Evolutionary conservation across 2,329 filamentous ascomycete genomes (phyloP).

Genomic region (Diatrype stigma): DNA sequence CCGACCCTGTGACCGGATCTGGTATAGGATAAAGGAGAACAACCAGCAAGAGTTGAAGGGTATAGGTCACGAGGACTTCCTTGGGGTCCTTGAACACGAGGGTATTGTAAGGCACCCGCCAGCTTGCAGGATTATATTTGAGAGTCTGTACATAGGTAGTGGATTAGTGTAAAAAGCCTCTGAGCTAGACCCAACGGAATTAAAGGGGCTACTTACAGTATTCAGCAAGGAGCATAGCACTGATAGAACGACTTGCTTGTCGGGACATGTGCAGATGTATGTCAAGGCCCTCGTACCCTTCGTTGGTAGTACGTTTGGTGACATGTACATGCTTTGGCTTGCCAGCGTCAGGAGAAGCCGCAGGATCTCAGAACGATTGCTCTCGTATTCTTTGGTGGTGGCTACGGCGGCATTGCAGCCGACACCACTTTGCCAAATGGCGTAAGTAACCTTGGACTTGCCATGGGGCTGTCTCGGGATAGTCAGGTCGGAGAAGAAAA

Average conservation of each 20-base stretch:
- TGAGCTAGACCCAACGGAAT: not conserved
- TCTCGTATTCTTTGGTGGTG: slow-evolving; percentile 89
- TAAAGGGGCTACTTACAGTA: slow-evolving; percentile 57
- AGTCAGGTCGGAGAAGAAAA: slow-evolving; percentile 90
- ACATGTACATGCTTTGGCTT: slow-evolving; percentile 91
- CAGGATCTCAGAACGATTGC: slow-evolving; percentile 85
- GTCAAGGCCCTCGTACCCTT: slow-evolving; percentile 81
- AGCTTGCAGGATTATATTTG: slow-evolving; percentile 92
- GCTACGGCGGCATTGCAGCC: slow-evolving; percentile 87
- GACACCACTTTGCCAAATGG: slow-evolving; percentile 97
- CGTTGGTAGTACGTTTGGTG: slow-evolving; percentile 72
- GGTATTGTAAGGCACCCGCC: slow-evolving; percentile 91
- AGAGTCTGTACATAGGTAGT: slow-evolving; percentile 57
- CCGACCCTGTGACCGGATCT: slow-evolving; percentile 59
- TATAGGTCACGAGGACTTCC: slow-evolving; percentile 86
- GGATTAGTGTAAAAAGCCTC: not conserved
- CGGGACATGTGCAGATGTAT: slow-evolving; percentile 80
- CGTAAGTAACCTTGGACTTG: slow-evolving; percentile 80
- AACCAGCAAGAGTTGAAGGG: slow-evolving; percentile 83
- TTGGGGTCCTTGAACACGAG: slow-evolving; percentile 88
- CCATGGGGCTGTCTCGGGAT: slow-evolving; percentile 67
- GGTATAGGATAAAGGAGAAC: slow-evolving; percentile 84
- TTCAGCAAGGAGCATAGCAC: slow-evolving; percentile 90
- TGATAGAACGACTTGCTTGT: slow-evolving; percentile 89
- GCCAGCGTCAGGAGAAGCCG: slow-evolving; percentile 80